Evolutionary conservation across 345 rosid species (phyloP), one percentile per base, ranked within the genome.

Genomic region (Adansonia digitata): DNA sequence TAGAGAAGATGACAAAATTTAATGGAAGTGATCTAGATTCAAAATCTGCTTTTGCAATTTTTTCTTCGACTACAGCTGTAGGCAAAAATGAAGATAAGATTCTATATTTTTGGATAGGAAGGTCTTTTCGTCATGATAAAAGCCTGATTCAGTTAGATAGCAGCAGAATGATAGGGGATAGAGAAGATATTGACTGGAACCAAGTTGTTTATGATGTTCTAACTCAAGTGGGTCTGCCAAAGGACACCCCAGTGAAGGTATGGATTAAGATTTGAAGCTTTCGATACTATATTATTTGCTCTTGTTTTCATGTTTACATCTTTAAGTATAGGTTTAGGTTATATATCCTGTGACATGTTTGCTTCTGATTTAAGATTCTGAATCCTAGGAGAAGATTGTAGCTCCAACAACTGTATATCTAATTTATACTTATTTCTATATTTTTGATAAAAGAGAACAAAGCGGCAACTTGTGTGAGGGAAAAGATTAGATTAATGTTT

Each of bases 101-200:
- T 86, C 86, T 94, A 52, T 86, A 88, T 82, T 76, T 94, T 78
- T 94, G 98, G 98, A 75, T 91, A 78, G 98, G 97, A 83, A 88
- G 79, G 82, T 87, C 87, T 60, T 87, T 87, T 77, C 40, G 73
- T 80, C 60, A 42, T 34, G 86, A 81, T 17, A 83, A 84, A 81
- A 77, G 80, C 79, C 72, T 71, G 82, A 75, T 78, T 74, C 78
- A 78, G 77, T 78, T 87, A 81, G 85, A 81, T 83, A 82, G 82
- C 75, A 75, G 82, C 75, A 77, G 73, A 71, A 77, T 20, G 11
- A 59, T 75, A 51, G 88, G 73, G 66, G 79, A 75, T 77, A 15
- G 68, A 75, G 86, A 82, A 80, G 75, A 82, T 74, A 78, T 76
- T 84, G 89, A 89, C 82, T 86, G 91, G 92, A 83, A 84, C 55